phyloP scores from a whole-genome alignment of 495 filamentous ascomycete species.

The Trichoderma asperelloides region DNA sequence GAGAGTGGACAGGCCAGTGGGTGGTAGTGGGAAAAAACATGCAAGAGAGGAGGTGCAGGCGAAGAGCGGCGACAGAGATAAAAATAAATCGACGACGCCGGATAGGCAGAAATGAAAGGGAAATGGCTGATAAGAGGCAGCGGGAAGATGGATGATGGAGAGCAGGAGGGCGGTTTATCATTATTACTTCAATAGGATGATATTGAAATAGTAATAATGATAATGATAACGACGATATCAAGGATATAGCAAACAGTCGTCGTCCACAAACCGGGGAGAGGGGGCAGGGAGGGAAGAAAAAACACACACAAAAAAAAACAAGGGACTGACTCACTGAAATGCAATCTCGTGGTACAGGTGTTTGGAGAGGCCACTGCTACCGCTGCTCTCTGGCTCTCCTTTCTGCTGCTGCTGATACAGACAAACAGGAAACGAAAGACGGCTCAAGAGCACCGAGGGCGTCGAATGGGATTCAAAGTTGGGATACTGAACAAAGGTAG shows the following conservation, averaged over 20 bases:
- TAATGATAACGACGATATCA: neutral
- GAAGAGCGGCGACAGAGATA: neutral
- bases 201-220: neutral
- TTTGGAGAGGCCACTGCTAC: neutral
- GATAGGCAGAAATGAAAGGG: neutral
- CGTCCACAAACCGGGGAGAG: neutral
- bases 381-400: neutral
- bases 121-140: neutral
- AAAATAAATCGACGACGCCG: neutral
- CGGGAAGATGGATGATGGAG: neutral
- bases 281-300: neutral
- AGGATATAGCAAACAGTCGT: neutral
- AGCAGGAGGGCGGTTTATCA: neutral
- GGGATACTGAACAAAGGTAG: neutral
- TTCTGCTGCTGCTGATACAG: neutral
- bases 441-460: neutral
- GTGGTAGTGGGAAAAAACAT: neutral
- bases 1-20: neutral
- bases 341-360: neutral
- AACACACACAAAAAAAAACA: neutral
- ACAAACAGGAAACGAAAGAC: neutral
- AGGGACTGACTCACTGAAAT: neutral
- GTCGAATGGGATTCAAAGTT: neutral
- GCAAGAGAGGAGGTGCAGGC: neutral
- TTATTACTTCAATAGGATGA: neutral